Base-by-base conservation (phyloP, 805 yeast species). In the Wickerhamomyces chaumierensis region DNA sequence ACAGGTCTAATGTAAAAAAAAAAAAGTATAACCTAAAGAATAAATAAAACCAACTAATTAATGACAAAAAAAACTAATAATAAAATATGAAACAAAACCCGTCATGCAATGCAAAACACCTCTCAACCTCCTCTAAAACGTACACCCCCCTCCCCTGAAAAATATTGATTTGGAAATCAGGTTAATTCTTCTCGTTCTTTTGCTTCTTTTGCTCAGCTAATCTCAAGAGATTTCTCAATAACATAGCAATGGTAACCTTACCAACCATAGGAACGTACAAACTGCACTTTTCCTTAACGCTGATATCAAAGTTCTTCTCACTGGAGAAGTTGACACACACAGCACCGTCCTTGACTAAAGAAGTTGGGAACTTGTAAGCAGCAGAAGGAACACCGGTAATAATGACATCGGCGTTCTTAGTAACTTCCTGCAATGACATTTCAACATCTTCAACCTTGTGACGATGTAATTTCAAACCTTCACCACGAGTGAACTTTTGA, bases 191-290 rank as follows among this genome's bases (percentile, higher is more conserved):
- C 25, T 33, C 38, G 7, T 15, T 31, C 14, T 11, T 17, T 18
- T 33, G 9, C 9, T 17, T 20, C 32, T 70, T 73, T 64, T 92
- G 88, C 36, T 80, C 78, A 46, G 82, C 74, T 47, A 92, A 66
- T 48, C 98, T 73, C 42, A 92, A 61, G 61, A 92, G 66, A 58
- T 92, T 92, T 58, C 98, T 76, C 60, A 92, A 64, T 33, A 92
- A 64, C 96, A 92, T 92, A 42, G 95, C 75, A 44, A 92, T 88
- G 31, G 98, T 92, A 27, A 92, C 97, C 60, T 92, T 92, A 15
- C 98, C 98, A 23, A 87, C 85, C 54, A 86, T 81, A 15, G 98
- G 97, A 28, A 92, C 96, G 55, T 90, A 92, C 34, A 92, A 65
- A 1, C 95, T 80, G 6, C 98, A 97, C 48, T 73, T 80, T 38